Evolutionary conservation across 495 filamentous ascomycete species (phyloP).

Genomic region (Pyrenula aspistea): DNA sequence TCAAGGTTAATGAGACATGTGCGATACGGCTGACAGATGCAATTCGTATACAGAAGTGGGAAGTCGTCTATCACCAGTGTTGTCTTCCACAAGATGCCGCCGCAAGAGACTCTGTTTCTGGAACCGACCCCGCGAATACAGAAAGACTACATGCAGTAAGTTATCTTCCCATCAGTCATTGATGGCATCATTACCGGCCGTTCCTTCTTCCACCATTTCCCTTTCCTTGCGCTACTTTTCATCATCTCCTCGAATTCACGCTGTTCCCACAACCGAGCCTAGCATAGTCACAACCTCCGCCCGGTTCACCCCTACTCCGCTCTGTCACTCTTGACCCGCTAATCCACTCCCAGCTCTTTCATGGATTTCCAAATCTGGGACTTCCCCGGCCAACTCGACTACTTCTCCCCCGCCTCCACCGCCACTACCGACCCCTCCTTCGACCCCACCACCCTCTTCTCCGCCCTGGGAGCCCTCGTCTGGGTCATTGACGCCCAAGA

Average conservation of each 20-base stretch:
- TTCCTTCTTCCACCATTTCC: neutral
- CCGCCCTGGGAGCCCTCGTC: conserved; percentile 82
- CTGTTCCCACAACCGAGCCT: too few relatives aligned
- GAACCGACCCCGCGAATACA: conserved; percentile 89
- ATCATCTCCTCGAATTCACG: too few relatives aligned
- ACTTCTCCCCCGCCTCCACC: conserved; percentile 74
- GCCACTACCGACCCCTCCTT: conserved; percentile 74
- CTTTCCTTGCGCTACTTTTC: conserved; percentile 4
- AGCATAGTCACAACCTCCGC: neutral
- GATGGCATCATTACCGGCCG: too few relatives aligned
- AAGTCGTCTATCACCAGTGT: conserved; percentile 97
- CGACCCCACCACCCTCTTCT: conserved; percentile 86
- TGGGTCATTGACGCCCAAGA: conserved; percentile 99
- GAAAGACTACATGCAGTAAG: conserved; percentile 84
- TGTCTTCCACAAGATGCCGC: conserved; percentile 93
- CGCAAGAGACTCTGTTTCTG: conserved; percentile 85
- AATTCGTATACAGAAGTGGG: conserved; percentile 62
- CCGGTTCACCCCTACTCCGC: too few relatives aligned
- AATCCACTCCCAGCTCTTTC: conserved; percentile 54
- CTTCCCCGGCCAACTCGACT: conserved; percentile 86
- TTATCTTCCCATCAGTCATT: too few relatives aligned
- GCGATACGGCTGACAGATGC: neutral
- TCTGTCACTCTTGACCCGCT: too few relatives aligned
- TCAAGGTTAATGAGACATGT: neutral
- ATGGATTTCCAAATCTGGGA: conserved; percentile 99